Base-by-base conservation (phyloP, 2,329 filamentous ascomycete species). In the Hymenoscyphus linearis region DNA sequence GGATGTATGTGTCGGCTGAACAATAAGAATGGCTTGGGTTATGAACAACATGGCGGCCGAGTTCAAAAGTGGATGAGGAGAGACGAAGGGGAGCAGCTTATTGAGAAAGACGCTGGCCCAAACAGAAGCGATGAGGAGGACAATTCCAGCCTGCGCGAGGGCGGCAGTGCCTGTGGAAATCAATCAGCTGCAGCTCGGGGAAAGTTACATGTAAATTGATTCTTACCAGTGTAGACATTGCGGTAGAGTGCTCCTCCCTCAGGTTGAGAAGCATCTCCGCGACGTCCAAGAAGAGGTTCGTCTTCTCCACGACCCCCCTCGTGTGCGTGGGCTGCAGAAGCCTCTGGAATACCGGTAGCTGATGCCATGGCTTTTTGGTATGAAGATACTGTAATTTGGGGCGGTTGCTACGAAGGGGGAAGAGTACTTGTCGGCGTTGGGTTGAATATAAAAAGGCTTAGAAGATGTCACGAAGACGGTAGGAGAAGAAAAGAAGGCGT, bases 1-100 rank as follows among this genome's bases (percentile, higher is more conserved):
- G 1, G 86, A 78, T 0, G 90, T 90, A 69, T 89, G 84, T 0
- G 93, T 96, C 1, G 93, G 95, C 74, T 99, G 95, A 37, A 98
- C 83, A 67, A 95, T 78, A 58, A 98, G 85, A 66, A 93, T 85
- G 60, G 88, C 88, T 79, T 97, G 88, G 18, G 89, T 82, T 69
- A 95, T 80, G 61, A 91, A 80, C 64, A 96, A 80, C 62, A 96
- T 75, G 55, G 86, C 92, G 61, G 88, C 66, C 12, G 78, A 80
- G 76, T 83, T 80, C 62, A 87, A 79, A 72, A 97, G 86, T 7
- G 93, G 93, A 75, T 98, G 93, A 9, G 88, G 85, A 18, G 91
- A 92, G 10, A 50, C 44, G 82, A 98, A 96, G 69, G 96, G 85
- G 44, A 90, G 89, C 64, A 96, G 72, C 34, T 78, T 65, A 52